Percentiles rank a stretch among this genome's conserved stretches.
These are phyloP conservation scores for Dictyostelium intermedium DNA, from an alignment of 78 protist genomes.

Conservation along the genomic window DNA sequence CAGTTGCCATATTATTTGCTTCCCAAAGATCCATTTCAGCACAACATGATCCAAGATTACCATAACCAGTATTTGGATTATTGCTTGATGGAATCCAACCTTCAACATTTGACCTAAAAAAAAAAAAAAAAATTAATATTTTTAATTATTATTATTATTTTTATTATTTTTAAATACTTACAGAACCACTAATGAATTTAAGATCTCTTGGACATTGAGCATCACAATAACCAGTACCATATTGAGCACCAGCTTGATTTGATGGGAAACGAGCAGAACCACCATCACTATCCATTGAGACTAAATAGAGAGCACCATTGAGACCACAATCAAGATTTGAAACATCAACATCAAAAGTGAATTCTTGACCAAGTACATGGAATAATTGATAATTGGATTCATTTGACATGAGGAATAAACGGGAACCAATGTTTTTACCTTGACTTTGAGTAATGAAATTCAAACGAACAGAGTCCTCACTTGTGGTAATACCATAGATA, in stretches of 20 bases:
- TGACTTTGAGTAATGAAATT: slow-evolving; percentile 66
- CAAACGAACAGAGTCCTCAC: slow-evolving; percentile 29
- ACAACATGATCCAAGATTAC: slow-evolving; percentile 80
- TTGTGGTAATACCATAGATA: slow-evolving; percentile 76
- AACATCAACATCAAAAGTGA: slow-evolving; percentile 85
- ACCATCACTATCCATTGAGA: slow-evolving; percentile 83
- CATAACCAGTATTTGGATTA: slow-evolving; percentile 63
- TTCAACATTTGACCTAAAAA: slow-evolving; percentile 20
- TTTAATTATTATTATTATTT: neutral
- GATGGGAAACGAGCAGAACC: slow-evolving; percentile 41
- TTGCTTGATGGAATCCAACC: slow-evolving; percentile 68
- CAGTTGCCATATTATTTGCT: slow-evolving; percentile 80
- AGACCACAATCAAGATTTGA: slow-evolving; percentile 80
- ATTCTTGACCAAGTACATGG: slow-evolving; percentile 70
- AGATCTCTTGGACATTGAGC: slow-evolving; percentile 90
- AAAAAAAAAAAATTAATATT: neutral
- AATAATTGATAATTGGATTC: slow-evolving; percentile 70
- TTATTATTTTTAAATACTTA: neutral
- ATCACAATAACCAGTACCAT: slow-evolving; percentile 89
- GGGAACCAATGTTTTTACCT: slow-evolving; percentile 79
- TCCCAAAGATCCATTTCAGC: slow-evolving; percentile 90
- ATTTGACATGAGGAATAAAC: slow-evolving; percentile 70
- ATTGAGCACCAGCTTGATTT: slow-evolving; percentile 83
- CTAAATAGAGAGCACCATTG: slow-evolving; percentile 87
- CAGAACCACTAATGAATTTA: slow-evolving; percentile 79